Conservation (phyloP, 768 basidiomycete species). For the Clavulina sp. region DNA sequence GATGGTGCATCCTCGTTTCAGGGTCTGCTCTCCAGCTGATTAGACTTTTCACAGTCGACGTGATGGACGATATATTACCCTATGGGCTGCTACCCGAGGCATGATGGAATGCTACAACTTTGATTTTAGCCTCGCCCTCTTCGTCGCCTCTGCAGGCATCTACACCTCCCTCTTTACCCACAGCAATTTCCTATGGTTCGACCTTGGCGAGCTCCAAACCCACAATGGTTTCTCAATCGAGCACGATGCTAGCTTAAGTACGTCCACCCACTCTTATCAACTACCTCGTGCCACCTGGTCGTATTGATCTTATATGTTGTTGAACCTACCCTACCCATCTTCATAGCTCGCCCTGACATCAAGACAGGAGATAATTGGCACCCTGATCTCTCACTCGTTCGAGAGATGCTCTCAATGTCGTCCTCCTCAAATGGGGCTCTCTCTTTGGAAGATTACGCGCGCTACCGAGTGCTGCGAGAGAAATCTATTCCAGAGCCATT, state of each 20-base stretch:
- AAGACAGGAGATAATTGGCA: background rate
- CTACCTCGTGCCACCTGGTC: background rate
- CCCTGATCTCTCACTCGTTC: background rate
- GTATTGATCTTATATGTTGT: too few species aligned
- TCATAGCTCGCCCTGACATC: background rate
- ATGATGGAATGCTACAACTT: too few species aligned
- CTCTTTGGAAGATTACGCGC: background rate
- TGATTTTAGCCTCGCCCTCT: background rate
- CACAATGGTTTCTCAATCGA: background rate
- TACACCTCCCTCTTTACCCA: background rate
- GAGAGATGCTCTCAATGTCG: background rate
- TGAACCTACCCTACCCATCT: too few species aligned
- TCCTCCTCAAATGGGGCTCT: background rate
- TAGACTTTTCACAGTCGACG: too few species aligned
- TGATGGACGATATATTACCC: too few species aligned
- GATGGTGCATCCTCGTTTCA: too few species aligned
- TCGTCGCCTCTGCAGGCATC: background rate
- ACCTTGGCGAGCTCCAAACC: background rate
- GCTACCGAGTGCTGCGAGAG: background rate
- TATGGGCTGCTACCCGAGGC: too few species aligned
- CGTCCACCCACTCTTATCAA: background rate
- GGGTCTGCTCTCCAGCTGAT: too few species aligned
- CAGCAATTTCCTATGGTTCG: background rate
- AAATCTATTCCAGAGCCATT: background rate
- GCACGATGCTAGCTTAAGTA: constrained; percentile 1